Base-by-base conservation (phyloP, 805 yeast genomes). In the Candida glaebosa region DNA sequence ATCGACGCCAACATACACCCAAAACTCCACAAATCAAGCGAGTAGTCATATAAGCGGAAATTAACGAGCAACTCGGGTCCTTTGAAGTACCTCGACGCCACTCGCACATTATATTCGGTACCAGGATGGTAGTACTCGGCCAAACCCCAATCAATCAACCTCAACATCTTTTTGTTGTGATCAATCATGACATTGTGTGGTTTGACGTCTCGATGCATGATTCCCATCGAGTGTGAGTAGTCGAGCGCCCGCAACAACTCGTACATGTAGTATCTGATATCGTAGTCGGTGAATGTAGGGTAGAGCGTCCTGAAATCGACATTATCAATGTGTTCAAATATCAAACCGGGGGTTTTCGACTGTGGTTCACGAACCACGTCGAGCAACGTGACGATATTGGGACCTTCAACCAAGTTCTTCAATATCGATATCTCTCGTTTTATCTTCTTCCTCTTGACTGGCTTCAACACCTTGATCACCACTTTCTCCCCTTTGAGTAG, bases 111-210 rank as follows among this genome's bases (percentile, higher is more conserved):
- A 57, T 87, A 90, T 54, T 87, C 96, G 54, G 80, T 84, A 10
- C 88, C 88, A 18, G 87, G 82, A 59, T 90, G 96, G 57, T 89
- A 89, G 57, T 87, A 89, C 61, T 90, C 97, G 3, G 97, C 96
- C 38, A 90, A 67, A 6, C 97, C 97, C 96, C 96, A 90, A 64
- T 90, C 97, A 42, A 90, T 89, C 49, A 89, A 75, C 49, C 96
- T 76, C 51, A 90, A 67, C 54, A 75, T 78, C 60, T 68, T 80
- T 48, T 73, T 75, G 44, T 73, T 69, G 44, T 86, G 96, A 61
- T 90, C 96, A 52, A 90, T 90, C 96, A 90, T 90, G 48, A 90
- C 86, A 62, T 90, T 90, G 56, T 90, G 96, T 8, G 97, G 97
- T 63, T 90, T 90, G 42, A 89, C 96, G 64, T 90, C 97, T 59